Base-by-base conservation (phyloP, 1,284 basidiomycete species). In the Ganoderma leucocontextum region DNA sequence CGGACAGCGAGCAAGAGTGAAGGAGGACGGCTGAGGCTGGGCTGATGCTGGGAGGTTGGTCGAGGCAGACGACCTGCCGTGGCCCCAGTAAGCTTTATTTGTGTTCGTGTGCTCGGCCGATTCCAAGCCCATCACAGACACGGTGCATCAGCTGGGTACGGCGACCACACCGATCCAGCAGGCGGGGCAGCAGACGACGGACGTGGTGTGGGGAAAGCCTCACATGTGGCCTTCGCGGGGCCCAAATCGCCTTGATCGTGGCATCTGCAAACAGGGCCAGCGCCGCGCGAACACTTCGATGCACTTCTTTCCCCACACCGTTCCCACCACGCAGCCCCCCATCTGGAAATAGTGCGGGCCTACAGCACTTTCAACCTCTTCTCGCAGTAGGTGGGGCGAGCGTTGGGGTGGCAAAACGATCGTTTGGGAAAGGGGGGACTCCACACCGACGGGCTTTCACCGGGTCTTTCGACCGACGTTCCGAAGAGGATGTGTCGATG, bases 401-500 rank as follows among this genome's bases (percentile, higher is more conserved):
- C n/a, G 22, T 44, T 42, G 41, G 22, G 17, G 39, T 42, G 38
- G 41, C 25, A 2, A 44, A 33, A 19, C 29, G 38, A 25, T 60
- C 59, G n/a, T 22, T 60, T 33, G 59, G 39, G 59, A 41, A 60
- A 36, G 39, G 59, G 38, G 35, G 1, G 19, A 2, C 60, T 38
- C 59, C 58, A 22, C 60, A 35, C 29, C 44, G 33, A 35, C 60
- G 42, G 33, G 38, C 13, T 55, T 19, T 60, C 60, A 38, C 49
- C 68, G 71, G 57, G 39, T 62, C 47, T 22, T 17, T 35, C 65
- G 61, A 53, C 71, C 63, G 69, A 62, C 49, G 57, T 33, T 64
- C 71, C 71, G 71, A 68, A 64, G 57, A 60, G 17, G 52, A 66
- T 69, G 69, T 72, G 71, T 72, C 69, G 49, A 19, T 29, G 39